Evolutionary conservation across 345 rosid species (phyloP).

Genomic region (Eucalyptus camaldulensis): DNA sequence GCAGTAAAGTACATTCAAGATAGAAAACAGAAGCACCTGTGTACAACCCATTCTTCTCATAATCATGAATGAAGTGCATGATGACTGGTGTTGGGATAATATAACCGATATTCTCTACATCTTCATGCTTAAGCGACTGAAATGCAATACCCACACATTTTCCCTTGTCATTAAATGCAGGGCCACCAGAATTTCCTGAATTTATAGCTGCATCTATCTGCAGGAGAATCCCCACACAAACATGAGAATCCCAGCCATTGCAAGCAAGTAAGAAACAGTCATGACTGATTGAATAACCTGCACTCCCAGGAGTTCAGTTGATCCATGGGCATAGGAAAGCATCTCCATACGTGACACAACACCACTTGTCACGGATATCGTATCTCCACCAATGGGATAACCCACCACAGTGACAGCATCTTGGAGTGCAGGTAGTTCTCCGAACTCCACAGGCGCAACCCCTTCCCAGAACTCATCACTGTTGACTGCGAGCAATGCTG

Average conservation of each 20-base stretch:
- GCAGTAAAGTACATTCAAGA: not conserved
- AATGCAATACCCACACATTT: conserved; percentile 96
- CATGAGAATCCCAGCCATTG: not conserved
- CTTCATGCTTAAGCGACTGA: conserved; percentile 90
- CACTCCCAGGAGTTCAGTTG: conserved; percentile 87
- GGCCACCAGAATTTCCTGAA: conserved; percentile 98
- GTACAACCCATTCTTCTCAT: conserved; percentile 78
- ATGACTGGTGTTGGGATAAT: conserved; percentile 96
- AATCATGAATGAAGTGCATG: conserved; percentile 72
- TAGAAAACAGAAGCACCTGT: conserved; percentile 34
- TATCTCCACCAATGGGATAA: conserved; percentile 93
- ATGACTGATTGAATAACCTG: conserved; percentile 33
- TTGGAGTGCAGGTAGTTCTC: conserved; percentile 87
- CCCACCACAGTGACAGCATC: conserved; percentile 98
- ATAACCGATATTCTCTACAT: conserved; percentile 90
- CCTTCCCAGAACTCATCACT: conserved; percentile 97
- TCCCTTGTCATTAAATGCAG: conserved; percentile 89
- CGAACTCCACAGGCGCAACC: conserved; percentile 75
- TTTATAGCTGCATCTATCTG: conserved; percentile 98
- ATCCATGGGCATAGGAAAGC: conserved; percentile 82
- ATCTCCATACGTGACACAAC: conserved; percentile 94
- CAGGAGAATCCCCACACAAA: not conserved
- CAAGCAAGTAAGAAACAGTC: not conserved
- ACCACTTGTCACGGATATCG: conserved; percentile 94
- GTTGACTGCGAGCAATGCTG: conserved; percentile 66